A percentile compares a stretch with the other conserved stretches of the same genome.
These are phyloP conservation scores for Moesziomyces antarcticus DNA, from an alignment of 1,284 basidiomycete genomes.

Conservation along the genomic window DNA sequence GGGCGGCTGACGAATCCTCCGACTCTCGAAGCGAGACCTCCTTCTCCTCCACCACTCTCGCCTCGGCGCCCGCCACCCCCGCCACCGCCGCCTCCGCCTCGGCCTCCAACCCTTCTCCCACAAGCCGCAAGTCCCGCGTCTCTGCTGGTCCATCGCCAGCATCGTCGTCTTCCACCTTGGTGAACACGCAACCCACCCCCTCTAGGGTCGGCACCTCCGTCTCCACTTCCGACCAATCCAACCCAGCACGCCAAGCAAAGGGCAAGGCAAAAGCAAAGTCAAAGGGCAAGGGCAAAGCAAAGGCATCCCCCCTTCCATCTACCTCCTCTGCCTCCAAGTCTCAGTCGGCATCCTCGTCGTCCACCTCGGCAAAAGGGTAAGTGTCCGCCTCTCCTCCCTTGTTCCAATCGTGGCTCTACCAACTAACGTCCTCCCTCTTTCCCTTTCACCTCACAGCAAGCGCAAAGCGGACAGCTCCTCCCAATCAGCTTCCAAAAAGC, in stretches of 20 bases:
- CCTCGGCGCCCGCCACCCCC: slow-evolving; percentile 32
- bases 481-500: slow-evolving; percentile 1
- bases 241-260: slow-evolving; percentile 5
- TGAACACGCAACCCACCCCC: slow-evolving; percentile 33
- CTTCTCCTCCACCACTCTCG: slow-evolving; percentile 11
- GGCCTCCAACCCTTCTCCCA: slow-evolving; percentile 27
- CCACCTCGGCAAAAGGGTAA: slow-evolving; percentile 30
- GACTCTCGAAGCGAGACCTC: slow-evolving; percentile 30
- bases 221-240: slow-evolving; percentile 13
- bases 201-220: slow-evolving; percentile 29
- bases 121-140: slow-evolving; percentile 21
- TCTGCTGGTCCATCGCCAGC: slow-evolving; percentile 29
- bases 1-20: slow-evolving; percentile 26
- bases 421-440: background rate
- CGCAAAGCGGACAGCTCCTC: slow-evolving; percentile 22
- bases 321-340: background rate
- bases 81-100: slow-evolving; percentile 25
- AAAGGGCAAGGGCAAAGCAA: slow-evolving; percentile 6
- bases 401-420: background rate
- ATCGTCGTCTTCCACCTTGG: slow-evolving; percentile 34
- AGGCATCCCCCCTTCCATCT: background rate
- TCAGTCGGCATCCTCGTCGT: slow-evolving; percentile 6
- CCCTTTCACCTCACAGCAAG: slow-evolving; percentile 8
- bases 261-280: slow-evolving; percentile 26
- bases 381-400: background rate